phyloP scores from a whole-genome alignment of 139 green algal species.

The Volvox reticuliferus region DNA sequence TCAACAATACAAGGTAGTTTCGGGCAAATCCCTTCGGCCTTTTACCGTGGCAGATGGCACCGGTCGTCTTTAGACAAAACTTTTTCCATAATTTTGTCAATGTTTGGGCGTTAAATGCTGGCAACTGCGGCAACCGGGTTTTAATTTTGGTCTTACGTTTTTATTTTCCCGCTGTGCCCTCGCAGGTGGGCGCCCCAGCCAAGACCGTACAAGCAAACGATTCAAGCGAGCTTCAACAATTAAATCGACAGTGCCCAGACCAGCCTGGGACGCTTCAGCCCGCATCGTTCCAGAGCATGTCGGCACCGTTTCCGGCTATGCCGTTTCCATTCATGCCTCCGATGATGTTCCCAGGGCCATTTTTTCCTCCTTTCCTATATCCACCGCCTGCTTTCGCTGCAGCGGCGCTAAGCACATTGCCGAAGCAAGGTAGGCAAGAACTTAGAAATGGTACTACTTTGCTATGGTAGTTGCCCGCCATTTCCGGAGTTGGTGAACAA shows the following conservation, averaged over 20 bases:
- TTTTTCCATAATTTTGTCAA: too few species aligned
- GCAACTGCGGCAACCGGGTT: not conserved
- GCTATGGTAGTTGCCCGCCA: too few species aligned
- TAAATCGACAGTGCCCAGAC: not conserved
- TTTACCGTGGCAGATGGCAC: too few species aligned
- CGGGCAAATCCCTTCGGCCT: too few species aligned
- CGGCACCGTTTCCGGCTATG: not conserved
- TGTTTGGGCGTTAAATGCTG: too few species aligned
- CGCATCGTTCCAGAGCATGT: not conserved
- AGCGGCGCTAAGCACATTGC: not conserved
- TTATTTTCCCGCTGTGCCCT: not conserved
- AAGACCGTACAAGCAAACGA: not conserved
- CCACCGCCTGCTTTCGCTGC: conserved; percentile 39
- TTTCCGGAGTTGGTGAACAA: too few species aligned
- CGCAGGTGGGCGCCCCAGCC: not conserved
- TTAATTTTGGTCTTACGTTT: not conserved
- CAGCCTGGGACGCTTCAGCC: not conserved
- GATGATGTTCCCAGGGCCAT: conserved; percentile 39
- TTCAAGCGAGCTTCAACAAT: not conserved
- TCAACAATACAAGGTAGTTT: too few species aligned
- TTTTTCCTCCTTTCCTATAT: conserved; percentile 38
- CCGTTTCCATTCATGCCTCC: conserved; percentile 35
- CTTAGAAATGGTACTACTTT: too few species aligned
- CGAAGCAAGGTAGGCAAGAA: conserved; percentile 16
- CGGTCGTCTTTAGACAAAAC: too few species aligned